Evolutionary conservation across 1,284 basidiomycete species (phyloP).

Genomic region (Cryptococcus hybrid): DNA sequence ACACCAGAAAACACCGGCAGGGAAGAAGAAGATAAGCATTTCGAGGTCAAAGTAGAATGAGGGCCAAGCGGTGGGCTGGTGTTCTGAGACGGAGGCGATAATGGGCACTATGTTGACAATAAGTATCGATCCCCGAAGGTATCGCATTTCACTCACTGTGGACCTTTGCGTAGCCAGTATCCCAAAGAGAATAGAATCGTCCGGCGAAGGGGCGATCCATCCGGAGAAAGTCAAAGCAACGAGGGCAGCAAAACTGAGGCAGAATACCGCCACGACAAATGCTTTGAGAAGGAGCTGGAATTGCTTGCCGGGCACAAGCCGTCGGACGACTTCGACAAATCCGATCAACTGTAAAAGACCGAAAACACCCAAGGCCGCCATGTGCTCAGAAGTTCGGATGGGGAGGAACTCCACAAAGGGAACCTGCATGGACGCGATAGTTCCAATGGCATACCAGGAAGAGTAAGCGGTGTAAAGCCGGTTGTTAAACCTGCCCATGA

Average conservation of each 20-base stretch:
- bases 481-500: constrained; percentile 96
- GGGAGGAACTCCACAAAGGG: constrained; percentile 99
- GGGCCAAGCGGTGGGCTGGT: constrained; percentile 99
- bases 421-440: constrained; percentile 97
- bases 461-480: constrained; percentile 95
- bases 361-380: constrained; percentile 97
- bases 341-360: constrained; percentile 96
- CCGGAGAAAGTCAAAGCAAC: constrained; percentile 85
- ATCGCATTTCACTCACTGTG: constrained; percentile 57
- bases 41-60: constrained; percentile 99
- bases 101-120: constrained; percentile 66
- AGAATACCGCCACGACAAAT: constrained; percentile 66
- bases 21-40: constrained; percentile 97
- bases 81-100: constrained; percentile 99
- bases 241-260: constrained; percentile 71
- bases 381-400: constrained; percentile 96
- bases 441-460: constrained; percentile 97
- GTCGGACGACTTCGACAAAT: constrained; percentile 84
- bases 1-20: constrained; percentile 89
- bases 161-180: constrained; percentile 95
- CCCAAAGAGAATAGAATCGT: constrained; percentile 99
- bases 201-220: constrained; percentile 98
- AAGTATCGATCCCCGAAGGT: neutral
- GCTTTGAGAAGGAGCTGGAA: constrained; percentile 79
- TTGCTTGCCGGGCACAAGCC: constrained; percentile 87